phyloP scores from a whole-genome alignment of 176 grass and related monocot genomes.

The Canna indica region DNA sequence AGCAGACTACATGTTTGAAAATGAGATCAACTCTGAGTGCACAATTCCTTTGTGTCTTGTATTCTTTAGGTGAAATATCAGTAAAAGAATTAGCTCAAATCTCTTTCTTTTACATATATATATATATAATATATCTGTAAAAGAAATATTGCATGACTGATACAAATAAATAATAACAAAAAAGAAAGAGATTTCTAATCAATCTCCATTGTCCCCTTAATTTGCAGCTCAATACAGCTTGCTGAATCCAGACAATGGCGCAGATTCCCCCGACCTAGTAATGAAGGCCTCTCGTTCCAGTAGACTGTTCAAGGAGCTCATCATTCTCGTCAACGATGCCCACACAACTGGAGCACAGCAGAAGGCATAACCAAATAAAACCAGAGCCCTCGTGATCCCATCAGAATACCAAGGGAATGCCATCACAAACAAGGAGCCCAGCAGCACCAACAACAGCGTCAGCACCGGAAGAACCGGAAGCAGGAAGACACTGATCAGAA shows the following conservation, averaged over 20 bases:
- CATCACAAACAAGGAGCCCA: conserved; percentile 56
- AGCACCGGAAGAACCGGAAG: conserved; percentile 59
- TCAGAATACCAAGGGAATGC: conserved; percentile 89
- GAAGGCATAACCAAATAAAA: conserved; percentile 49
- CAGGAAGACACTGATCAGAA: conserved; percentile 61
- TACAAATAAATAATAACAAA: not conserved
- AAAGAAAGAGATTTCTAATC: not conserved
- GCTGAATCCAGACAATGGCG: conserved; percentile 59
- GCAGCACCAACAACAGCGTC: conserved; percentile 43
- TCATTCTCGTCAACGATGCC: conserved; percentile 43
- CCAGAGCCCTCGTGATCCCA: conserved; percentile 56
- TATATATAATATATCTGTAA: not conserved
- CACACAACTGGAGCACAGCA: conserved; percentile 58
- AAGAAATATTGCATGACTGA: not conserved
- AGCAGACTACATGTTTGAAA: too few relatives aligned
- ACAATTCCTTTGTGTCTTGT: too few relatives aligned
- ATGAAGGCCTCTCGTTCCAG: conserved; percentile 78
- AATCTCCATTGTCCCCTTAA: not conserved
- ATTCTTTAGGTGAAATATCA: conserved; percentile 59
- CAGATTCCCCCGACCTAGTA: conserved; percentile 46
- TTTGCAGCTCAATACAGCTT: conserved; percentile 56
- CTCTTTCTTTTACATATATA: too few relatives aligned
- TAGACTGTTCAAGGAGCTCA: conserved; percentile 50
- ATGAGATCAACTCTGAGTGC: too few relatives aligned
- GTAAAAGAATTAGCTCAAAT: too few relatives aligned